A percentile compares a stretch with the other conserved stretches of the same genome.
phyloP scores from a whole-genome alignment of 2,329 filamentous ascomycete genomes.

The Fusarium neocosmosporiellum region DNA sequence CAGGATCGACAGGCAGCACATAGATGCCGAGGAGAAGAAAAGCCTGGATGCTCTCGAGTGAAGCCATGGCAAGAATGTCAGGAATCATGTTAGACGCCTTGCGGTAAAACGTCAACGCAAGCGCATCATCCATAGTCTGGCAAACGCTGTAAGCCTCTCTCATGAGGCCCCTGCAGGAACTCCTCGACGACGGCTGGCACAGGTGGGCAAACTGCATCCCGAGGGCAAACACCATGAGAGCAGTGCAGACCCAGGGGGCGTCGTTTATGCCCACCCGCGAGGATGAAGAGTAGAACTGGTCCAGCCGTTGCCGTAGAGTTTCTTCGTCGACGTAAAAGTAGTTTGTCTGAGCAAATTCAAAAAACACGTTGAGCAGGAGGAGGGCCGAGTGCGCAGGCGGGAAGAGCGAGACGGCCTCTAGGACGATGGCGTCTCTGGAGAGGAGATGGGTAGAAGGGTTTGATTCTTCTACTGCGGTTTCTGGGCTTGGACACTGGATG shows the following conservation, averaged over 20 bases:
- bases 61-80: conserved; percentile 28
- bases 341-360: conserved; percentile 38
- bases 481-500: conserved; percentile 2
- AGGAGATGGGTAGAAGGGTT: conserved; percentile 5
- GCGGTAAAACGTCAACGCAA: conserved; percentile 26
- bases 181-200: conserved; percentile 1
- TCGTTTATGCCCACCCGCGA: conserved; percentile 5
- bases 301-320: conserved; percentile 22
- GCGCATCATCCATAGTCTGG: conserved; percentile 27
- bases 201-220: conserved; percentile 36
- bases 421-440: conserved; percentile 17
- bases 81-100: conserved; percentile 24
- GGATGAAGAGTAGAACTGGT: conserved; percentile 27
- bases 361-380: conserved; percentile 34
- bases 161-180: not conserved
- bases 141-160: conserved; percentile 22
- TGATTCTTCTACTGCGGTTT: not conserved
- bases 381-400: conserved; percentile 23
- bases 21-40: conserved; percentile 37
- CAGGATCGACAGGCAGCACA: conserved; percentile 32
- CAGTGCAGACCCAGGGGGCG: conserved; percentile 35
- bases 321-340: conserved; percentile 40
- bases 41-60: conserved; percentile 32
- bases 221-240: conserved; percentile 38
- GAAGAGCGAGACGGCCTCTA: conserved; percentile 30